phyloP scores from a whole-genome alignment of 805 yeast genomes.

The Starmera pachycereana region DNA sequence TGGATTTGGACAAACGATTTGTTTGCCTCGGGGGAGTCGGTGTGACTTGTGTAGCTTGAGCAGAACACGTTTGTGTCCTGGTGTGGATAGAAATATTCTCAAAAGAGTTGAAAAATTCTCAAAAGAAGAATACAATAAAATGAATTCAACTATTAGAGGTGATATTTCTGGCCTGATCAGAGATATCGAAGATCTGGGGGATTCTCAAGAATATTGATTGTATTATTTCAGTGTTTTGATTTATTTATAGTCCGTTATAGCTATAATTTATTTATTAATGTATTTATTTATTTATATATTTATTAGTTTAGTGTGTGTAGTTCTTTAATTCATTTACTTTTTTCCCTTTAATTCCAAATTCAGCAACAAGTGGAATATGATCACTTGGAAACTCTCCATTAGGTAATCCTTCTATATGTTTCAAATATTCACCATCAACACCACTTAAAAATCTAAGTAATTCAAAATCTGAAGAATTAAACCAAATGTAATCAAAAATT shows the following conservation, averaged over 20 bases:
- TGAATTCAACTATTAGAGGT: conserved; percentile 28
- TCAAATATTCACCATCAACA: conserved; percentile 25
- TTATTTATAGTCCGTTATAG: too few relatives aligned
- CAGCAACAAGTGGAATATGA: conserved; percentile 31
- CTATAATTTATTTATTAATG: background rate
- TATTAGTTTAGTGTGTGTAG: background rate
- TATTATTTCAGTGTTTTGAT: background rate
- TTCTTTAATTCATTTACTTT: background rate
- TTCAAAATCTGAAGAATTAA: conserved; percentile 28
- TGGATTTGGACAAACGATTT: conserved; percentile 88
- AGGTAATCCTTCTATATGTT: conserved; percentile 35
- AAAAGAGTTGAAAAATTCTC: conserved; percentile 19
- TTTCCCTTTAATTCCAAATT: conserved; percentile 18
- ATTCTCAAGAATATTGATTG: background rate
- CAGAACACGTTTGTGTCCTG: conserved; percentile 43
- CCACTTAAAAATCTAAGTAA: conserved; percentile 43
- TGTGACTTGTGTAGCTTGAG: conserved; percentile 65
- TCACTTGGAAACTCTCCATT: conserved; percentile 52
- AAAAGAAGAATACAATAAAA: conserved; percentile 9
- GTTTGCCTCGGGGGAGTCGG: conserved; percentile 57
- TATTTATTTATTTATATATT: background rate
- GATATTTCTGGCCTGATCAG: conserved; percentile 26
- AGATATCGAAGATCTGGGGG: conserved; percentile 25
- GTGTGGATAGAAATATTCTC: conserved; percentile 38
- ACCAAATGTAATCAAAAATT: conserved; percentile 52